phyloP scores from a whole-genome alignment of 768 basidiomycete species.

The Strobilomyces confusus region DNA sequence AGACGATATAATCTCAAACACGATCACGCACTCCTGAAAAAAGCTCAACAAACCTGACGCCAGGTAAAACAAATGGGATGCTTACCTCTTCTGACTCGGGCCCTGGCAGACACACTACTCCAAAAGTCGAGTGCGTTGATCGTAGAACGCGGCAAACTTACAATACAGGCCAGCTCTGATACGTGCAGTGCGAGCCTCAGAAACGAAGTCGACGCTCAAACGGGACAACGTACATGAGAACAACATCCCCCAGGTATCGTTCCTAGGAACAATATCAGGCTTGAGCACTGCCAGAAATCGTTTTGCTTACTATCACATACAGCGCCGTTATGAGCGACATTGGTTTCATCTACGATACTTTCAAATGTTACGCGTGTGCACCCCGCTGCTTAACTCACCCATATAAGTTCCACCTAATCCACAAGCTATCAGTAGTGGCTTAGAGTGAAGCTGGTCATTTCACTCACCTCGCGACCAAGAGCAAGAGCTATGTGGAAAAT shows the following conservation, averaged over 20 bases:
- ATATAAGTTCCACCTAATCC: constrained; percentile 28
- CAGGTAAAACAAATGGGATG: background rate
- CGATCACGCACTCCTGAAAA: constrained; percentile 22
- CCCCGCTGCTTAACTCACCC: constrained; percentile 18
- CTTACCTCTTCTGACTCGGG: constrained; percentile 19
- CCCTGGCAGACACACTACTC: constrained; percentile 20
- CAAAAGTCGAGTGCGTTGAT: background rate
- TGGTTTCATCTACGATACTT: constrained; percentile 21
- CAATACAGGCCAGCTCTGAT: constrained; percentile 19
- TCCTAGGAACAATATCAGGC: constrained; percentile 18
- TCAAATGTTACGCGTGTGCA: background rate
- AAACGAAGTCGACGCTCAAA: background rate
- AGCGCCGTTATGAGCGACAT: constrained; percentile 23
- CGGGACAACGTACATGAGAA: constrained; percentile 23
- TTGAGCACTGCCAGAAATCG: background rate
- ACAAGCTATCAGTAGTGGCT: background rate
- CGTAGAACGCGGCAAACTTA: constrained; percentile 5
- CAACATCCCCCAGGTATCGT: constrained; percentile 29
- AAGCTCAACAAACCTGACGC: background rate
- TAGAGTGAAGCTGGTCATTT: background rate
- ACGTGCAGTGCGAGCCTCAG: constrained; percentile 1
- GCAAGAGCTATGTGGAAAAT: constrained; percentile 16
- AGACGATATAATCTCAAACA: background rate
- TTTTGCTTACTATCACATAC: constrained; percentile 23
- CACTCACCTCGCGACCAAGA: constrained; percentile 27